These are phyloP conservation scores for Metarhizium guizhouense DNA, from an alignment of 2,329 filamentous ascomycete species.

Conservation along the genomic window DNA sequence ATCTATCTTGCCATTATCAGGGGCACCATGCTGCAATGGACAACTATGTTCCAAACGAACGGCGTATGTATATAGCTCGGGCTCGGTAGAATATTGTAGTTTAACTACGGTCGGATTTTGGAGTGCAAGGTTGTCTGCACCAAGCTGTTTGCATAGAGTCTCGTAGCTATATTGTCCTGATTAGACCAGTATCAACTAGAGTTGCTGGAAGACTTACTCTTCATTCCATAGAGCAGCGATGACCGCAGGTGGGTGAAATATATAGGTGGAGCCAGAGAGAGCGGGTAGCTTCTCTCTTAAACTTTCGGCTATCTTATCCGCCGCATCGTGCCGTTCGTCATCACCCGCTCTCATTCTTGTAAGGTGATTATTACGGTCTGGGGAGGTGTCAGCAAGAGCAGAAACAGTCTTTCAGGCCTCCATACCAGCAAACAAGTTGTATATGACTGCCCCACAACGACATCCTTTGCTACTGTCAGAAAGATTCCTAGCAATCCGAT, in stretches of 20 bases:
- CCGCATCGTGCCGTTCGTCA: not conserved
- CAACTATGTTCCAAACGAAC: not conserved
- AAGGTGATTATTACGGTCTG: not conserved
- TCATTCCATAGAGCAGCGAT: not conserved
- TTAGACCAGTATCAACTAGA: not conserved
- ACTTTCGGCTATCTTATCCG: not conserved
- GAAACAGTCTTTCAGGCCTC: not conserved
- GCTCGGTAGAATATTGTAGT: not conserved
- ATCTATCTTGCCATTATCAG: too few species aligned
- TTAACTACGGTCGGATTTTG: not conserved
- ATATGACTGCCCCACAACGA: not conserved
- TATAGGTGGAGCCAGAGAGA: not conserved
- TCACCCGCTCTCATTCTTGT: not conserved
- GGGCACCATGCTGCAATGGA: not conserved
- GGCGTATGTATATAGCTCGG: not conserved
- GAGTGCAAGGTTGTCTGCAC: not conserved
- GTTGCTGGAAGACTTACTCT: not conserved
- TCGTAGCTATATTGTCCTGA: not conserved
- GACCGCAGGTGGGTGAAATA: not conserved
- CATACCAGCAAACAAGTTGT: not conserved
- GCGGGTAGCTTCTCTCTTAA: not conserved
- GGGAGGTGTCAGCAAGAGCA: not conserved
- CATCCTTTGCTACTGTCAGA: not conserved
- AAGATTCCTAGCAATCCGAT: not conserved
- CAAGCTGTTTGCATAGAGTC: not conserved